These are phyloP conservation scores for Eragrostis nindensis DNA, from an alignment of 176 grass and related monocot genomes.

Conservation along the genomic window DNA sequence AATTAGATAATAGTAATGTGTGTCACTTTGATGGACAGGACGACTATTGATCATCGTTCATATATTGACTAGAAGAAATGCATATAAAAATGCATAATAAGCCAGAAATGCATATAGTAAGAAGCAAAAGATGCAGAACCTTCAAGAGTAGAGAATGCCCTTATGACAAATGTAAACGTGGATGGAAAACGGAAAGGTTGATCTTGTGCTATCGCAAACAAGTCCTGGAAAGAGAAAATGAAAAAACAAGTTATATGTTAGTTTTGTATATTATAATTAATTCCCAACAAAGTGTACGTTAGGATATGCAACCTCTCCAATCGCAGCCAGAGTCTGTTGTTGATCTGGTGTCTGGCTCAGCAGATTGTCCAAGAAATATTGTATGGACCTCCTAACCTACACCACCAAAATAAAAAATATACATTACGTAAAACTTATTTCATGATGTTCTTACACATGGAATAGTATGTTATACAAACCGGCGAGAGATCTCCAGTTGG, in stretches of 20 bases:
- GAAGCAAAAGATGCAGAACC: constrained; percentile 48
- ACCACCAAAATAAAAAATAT: constrained; percentile 32
- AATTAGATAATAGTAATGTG: constrained; percentile 7
- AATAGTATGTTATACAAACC: constrained; percentile 58
- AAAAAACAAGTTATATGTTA: constrained; percentile 20
- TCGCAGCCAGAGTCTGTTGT: constrained; percentile 83
- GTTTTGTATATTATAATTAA: constrained; percentile 7
- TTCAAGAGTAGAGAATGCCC: constrained; percentile 97
- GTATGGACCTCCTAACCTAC: constrained; percentile 92
- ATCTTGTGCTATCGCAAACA: constrained; percentile 97
- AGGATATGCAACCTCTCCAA: constrained; percentile 77
- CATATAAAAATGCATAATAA: constrained; percentile 19
- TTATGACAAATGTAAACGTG: constrained; percentile 93
- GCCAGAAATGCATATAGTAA: constrained; percentile 1
- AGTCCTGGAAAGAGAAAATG: constrained; percentile 63
- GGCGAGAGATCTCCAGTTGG: constrained; percentile 92
- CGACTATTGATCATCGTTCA: background rate
- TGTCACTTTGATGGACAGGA: background rate
- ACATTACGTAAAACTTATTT: constrained; percentile 14
- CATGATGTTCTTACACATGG: background rate
- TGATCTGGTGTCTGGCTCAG: constrained; percentile 78
- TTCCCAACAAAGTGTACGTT: background rate
- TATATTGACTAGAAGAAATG: constrained; percentile 12
- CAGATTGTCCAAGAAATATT: constrained; percentile 91
- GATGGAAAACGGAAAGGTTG: constrained; percentile 98